Base-by-base conservation (phyloP, 495 filamentous ascomycete species). In the Hypoxylon cercidicola region DNA sequence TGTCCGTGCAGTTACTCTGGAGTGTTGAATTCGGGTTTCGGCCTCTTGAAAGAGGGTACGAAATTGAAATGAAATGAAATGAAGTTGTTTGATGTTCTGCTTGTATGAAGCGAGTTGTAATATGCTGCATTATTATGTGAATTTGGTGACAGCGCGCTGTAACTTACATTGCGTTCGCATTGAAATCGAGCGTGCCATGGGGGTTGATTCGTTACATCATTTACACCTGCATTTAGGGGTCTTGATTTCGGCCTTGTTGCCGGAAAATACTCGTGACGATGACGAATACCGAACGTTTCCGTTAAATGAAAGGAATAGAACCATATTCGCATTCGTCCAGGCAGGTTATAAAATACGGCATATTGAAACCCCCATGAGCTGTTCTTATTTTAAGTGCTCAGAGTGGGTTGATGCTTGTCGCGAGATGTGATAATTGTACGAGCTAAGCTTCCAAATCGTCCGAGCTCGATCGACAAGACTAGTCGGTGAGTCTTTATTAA, bases 91-190 rank as follows among this genome's bases (percentile, higher is more conserved):
- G 32, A 43, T n/a, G 47, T n/a, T 45, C 20, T 52, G 37, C 32
- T 49, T 37, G 30, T 48, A 45, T 43, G 35, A 40, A 51, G 30
- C 18, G 3, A 28, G 45, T 53, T 52, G 56, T 28, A 51, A 35
- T 23, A 60, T 35, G 25, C 45, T 37, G 35, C 23, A 23, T 66
- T 40, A 58, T 23, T 35, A 60, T 13, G 44, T 19, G 40, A 50
- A 20, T 50, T 39, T 25, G 32, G 55, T 15, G 47, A 50, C 12
- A 34, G 21, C 39, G 55, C 51, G 40, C 40, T 52, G 56, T 57
- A 66, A n/a, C 63, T 46, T 50, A 65, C 55, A 61, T 55, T 53
- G 51, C 51, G 50, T 61, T 63, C 43, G 45, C 61, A 52, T 48
- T 35, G 39, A 45, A 56, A 1, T 45, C 47, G 40, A 23, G 44